A percentile compares a stretch with the other conserved stretches of the same genome.
Evolutionary conservation across 1,284 basidiomycete genomes (phyloP).

Genomic region (Stereum hirsutum): DNA sequence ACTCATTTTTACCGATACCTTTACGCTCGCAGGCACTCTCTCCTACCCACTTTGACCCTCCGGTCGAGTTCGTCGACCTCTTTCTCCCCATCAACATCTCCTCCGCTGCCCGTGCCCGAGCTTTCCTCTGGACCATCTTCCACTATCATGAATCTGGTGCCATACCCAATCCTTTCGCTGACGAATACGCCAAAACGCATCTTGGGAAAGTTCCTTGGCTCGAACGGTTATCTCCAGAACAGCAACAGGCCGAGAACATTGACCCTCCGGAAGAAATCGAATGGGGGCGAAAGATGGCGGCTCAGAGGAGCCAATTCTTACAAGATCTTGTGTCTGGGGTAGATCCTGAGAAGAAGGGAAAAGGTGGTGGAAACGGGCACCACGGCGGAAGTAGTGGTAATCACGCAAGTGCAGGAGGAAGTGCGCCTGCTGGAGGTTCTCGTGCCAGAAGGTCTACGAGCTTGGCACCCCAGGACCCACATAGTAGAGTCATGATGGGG

Average conservation of each 20-base stretch:
- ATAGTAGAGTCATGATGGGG: not conserved
- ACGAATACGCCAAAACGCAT: conserved; percentile 26
- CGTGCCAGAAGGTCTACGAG: not conserved
- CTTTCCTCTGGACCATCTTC: conserved; percentile 52
- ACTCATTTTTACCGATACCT: not conserved
- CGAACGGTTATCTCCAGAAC: conserved; percentile 22
- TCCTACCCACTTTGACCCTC: conserved; percentile 63
- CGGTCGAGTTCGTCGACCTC: conserved; percentile 71
- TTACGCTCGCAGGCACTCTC: conserved; percentile 66
- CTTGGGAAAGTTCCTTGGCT: conserved; percentile 30
- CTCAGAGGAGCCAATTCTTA: conserved; percentile 28
- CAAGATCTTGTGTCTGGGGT: conserved; percentile 30
- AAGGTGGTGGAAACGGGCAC: conserved; percentile 6
- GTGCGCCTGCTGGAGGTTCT: not conserved
- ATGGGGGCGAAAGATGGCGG: conserved; percentile 30
- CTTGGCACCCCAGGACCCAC: not conserved
- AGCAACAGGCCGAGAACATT: conserved; percentile 29
- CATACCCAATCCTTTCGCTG: conserved; percentile 32
- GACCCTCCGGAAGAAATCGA: conserved; percentile 32
- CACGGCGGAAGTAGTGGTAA: not conserved
- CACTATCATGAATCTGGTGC: conserved; percentile 36
- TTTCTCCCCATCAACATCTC: conserved; percentile 69
- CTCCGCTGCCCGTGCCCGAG: conserved; percentile 61
- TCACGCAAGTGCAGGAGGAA: not conserved
- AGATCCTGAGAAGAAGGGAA: conserved; percentile 21